These are phyloP conservation scores for Podaxis sp. DNA, from an alignment of 768 basidiomycete genomes.

Conservation along the genomic window DNA sequence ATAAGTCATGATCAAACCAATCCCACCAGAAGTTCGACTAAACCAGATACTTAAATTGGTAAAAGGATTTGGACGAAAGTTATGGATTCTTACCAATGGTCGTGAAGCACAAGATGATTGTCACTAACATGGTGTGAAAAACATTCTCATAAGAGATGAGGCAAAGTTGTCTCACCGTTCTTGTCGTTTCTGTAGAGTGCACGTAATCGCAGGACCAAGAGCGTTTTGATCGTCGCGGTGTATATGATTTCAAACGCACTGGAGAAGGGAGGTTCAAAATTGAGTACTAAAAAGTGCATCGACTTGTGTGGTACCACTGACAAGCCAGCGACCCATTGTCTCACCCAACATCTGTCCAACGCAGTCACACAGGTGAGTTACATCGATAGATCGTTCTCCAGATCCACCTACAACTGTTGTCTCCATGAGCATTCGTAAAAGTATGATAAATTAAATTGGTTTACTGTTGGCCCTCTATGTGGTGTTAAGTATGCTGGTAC, in stretches of 20 bases:
- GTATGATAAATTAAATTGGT: neutral
- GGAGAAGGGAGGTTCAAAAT: neutral
- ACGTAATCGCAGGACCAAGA: slow-evolving; percentile 6
- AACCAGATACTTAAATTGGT: neutral
- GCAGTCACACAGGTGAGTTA: neutral
- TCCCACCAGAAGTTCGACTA: slow-evolving; percentile 7
- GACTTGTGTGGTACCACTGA: neutral
- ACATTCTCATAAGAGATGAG: neutral
- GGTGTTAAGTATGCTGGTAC: slow-evolving; percentile 2
- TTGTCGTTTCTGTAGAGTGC: slow-evolving; percentile 3
- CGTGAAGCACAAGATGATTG: neutral
- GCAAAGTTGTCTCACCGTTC: neutral
- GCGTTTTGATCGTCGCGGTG: slow-evolving; percentile 10
- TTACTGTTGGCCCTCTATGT: neutral
- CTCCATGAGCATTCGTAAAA: neutral
- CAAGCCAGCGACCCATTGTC: slow-evolving; percentile 11
- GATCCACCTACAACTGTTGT: neutral
- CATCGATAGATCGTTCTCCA: neutral
- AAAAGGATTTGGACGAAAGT: neutral
- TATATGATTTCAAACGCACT: slow-evolving; percentile 8
- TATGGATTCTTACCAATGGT: neutral
- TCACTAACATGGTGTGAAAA: neutral
- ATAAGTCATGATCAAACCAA: neutral
- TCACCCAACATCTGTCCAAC: neutral
- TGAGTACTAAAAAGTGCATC: neutral